These are phyloP conservation scores for Termitomyces sp. DNA, from an alignment of 768 basidiomycete genomes.

Conservation along the genomic window DNA sequence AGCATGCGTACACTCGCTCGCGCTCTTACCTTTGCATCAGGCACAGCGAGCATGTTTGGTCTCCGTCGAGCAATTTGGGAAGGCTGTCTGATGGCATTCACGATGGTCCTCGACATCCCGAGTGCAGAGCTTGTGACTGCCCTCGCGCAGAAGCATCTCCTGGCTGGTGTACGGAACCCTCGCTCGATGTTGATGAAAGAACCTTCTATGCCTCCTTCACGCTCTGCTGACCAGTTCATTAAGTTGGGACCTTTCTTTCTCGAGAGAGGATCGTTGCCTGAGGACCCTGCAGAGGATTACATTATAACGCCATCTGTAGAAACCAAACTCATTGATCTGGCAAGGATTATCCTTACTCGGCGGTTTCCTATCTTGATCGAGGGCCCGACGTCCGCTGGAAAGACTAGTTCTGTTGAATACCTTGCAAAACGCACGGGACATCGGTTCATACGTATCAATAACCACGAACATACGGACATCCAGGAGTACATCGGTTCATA, in stretches of 20 bases:
- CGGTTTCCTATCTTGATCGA: conserved; percentile 95
- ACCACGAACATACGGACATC: conserved; percentile 99
- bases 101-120: conserved; percentile 80
- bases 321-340: conserved; percentile 89
- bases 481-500: conserved; percentile 98
- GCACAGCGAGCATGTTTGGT: conserved; percentile 71
- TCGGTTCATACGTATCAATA: conserved; percentile 96
- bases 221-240: conserved; percentile 51
- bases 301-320: conserved; percentile 95
- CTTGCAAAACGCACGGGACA: conserved; percentile 91
- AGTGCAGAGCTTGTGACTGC: conserved; percentile 62
- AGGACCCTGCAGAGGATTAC: conserved; percentile 70
- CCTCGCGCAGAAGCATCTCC: conserved; percentile 72
- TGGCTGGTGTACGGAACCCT: conserved; percentile 75
- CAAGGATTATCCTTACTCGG: conserved; percentile 82
- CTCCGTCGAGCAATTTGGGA: conserved; percentile 90
- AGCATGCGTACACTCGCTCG: conserved; percentile 95
- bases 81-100: conserved; percentile 96
- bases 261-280: conserved; percentile 64
- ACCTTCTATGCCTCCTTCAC: conserved; percentile 46
- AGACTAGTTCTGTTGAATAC: conserved; percentile 96
- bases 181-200: conserved; percentile 69
- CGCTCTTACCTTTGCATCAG: conserved; percentile 84
- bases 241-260: conserved; percentile 93
- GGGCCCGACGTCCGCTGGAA: conserved; percentile 96